Percentiles rank a stretch among this genome's conserved stretches.
Evolutionary conservation across 441 rosid species (phyloP).

Genomic region (Croton setiger): DNA sequence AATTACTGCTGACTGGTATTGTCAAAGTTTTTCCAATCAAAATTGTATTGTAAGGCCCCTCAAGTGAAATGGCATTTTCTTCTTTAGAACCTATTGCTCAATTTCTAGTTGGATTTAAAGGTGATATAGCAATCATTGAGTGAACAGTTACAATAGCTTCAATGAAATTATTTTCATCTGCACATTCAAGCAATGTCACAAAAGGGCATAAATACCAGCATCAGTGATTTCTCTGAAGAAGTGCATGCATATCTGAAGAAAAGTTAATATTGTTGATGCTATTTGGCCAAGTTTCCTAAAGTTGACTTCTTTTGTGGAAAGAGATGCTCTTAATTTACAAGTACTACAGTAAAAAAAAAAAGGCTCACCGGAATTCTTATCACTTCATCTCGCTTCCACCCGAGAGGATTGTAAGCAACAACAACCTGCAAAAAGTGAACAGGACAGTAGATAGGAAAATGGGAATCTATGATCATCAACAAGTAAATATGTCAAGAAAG

Average conservation of each 20-base stretch:
- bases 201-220: neutral
- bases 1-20: neutral
- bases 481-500: slow-evolving; percentile 5
- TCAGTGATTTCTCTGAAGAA: neutral
- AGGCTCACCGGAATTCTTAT: slow-evolving; percentile 80
- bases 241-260: neutral
- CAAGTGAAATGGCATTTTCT: neutral
- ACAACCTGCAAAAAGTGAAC: slow-evolving; percentile 43
- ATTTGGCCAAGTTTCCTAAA: neutral
- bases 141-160: neutral
- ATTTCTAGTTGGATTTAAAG: slow-evolving; percentile 5
- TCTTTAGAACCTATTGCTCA: neutral
- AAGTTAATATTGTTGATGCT: neutral
- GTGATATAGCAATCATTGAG: neutral
- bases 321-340: slow-evolving; percentile 15
- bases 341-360: neutral
- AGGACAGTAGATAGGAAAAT: slow-evolving; percentile 18
- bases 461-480: slow-evolving; percentile 15
- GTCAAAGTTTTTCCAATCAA: neutral
- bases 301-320: neutral
- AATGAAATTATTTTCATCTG: neutral
- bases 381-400: slow-evolving; percentile 89
- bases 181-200: neutral
- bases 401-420: slow-evolving; percentile 79
- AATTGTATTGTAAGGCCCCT: neutral